Percentiles rank a stretch among this genome's conserved stretches.
Conservation (phyloP, 2,329 filamentous ascomycete species). For the Verticillium isaacii region DNA sequence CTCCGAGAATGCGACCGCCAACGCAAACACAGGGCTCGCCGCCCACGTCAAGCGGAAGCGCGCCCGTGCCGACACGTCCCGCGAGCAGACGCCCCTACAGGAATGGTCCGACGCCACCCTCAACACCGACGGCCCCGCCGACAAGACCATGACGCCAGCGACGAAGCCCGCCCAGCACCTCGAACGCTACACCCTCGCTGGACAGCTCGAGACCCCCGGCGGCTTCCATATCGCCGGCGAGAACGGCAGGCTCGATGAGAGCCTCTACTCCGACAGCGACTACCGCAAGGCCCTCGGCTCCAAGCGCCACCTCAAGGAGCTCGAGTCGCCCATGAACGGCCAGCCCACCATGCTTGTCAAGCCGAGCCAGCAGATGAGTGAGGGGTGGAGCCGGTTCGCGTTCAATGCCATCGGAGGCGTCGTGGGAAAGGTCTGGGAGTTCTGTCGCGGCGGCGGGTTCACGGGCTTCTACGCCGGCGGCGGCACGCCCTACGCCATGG, state of each 20-base stretch:
- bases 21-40: constrained; percentile 8
- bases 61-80: constrained; percentile 15
- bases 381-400: constrained; percentile 54
- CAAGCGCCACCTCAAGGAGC: constrained; percentile 31
- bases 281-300: constrained; percentile 50
- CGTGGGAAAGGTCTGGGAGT: constrained; percentile 77
- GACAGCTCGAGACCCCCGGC: constrained; percentile 47
- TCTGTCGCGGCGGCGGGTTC: constrained; percentile 72
- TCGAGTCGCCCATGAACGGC: constrained; percentile 26
- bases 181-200: constrained; percentile 44
- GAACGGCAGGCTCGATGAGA: constrained; percentile 41
- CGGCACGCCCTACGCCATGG: constrained; percentile 64
- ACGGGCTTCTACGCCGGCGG: constrained; percentile 83
- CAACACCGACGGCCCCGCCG: constrained; percentile 19
- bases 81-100: constrained; percentile 26
- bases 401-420: constrained; percentile 61
- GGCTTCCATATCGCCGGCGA: constrained; percentile 21
- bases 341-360: constrained; percentile 27
- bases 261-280: constrained; percentile 52
- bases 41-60: constrained; percentile 44
- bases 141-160: neutral
- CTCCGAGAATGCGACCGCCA: constrained; percentile 23
- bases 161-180: neutral
- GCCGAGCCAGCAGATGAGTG: constrained; percentile 21
- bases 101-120: constrained; percentile 24